phyloP scores from a whole-genome alignment of 2,329 filamentous ascomycete species.

The Drechslerella stenobrocha region DNA sequence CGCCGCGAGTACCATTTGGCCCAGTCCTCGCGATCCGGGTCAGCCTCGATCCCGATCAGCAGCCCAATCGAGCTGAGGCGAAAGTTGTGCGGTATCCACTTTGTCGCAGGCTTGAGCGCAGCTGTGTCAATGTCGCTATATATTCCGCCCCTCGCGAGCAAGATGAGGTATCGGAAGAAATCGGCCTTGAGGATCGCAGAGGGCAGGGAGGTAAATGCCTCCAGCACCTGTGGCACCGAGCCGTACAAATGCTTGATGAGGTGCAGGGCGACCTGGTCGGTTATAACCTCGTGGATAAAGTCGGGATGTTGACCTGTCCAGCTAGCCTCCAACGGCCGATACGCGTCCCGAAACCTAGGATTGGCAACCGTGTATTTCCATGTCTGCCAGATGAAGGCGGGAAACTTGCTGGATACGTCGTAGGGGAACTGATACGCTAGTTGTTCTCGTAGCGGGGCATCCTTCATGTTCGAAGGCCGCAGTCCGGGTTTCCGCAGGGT shows the following conservation, averaged over 20 bases:
- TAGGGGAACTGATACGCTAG: slow-evolving; percentile 93
- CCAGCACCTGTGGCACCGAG: slow-evolving; percentile 74
- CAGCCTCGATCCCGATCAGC: slow-evolving; percentile 92
- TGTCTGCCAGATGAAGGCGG: slow-evolving; percentile 98
- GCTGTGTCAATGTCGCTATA: slow-evolving; percentile 93
- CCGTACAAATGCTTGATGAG: slow-evolving; percentile 85
- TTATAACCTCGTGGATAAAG: slow-evolving; percentile 88
- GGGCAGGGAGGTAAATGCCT: slow-evolving; percentile 74
- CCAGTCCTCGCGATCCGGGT: slow-evolving; percentile 92
- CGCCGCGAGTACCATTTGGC: slow-evolving; percentile 91
- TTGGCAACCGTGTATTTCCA: slow-evolving; percentile 87
- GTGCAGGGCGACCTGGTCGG: slow-evolving; percentile 81
- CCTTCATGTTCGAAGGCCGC: slow-evolving; percentile 33
- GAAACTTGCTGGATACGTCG: slow-evolving; percentile 83
- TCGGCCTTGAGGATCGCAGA: slow-evolving; percentile 68
- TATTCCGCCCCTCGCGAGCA: slow-evolving; percentile 76
- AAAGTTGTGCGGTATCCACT: slow-evolving; percentile 82
- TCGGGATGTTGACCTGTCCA: slow-evolving; percentile 86
- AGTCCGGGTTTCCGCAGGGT: slow-evolving; percentile 11
- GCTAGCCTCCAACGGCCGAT: slow-evolving; percentile 81
- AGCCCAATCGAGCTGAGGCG: slow-evolving; percentile 78
- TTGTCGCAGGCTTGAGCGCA: slow-evolving; percentile 76
- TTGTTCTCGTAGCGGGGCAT: slow-evolving; percentile 68
- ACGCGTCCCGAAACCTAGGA: slow-evolving; percentile 70
- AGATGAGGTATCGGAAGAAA: slow-evolving; percentile 70